Percentiles rank a stretch among this genome's conserved stretches.
These are phyloP conservation scores for Pseudocercospora eumusae DNA, from an alignment of 2,329 filamentous ascomycete genomes.

Conservation along the genomic window DNA sequence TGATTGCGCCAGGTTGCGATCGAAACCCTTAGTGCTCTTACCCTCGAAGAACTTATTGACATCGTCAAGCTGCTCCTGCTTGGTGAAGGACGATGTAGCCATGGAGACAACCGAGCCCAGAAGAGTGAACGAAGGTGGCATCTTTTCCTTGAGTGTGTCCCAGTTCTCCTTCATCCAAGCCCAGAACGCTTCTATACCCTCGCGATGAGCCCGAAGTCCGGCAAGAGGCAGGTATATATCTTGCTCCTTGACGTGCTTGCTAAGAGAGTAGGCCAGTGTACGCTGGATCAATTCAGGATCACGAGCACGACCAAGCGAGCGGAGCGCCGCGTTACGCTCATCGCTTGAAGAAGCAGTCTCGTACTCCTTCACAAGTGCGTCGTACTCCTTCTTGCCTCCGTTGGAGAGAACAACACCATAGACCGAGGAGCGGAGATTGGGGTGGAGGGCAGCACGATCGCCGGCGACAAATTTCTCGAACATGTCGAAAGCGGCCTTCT, in stretches of 20 bases:
- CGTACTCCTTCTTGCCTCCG: slow-evolving; percentile 84
- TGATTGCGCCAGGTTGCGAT: slow-evolving; percentile 86
- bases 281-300: slow-evolving; percentile 77
- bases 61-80: slow-evolving; percentile 69
- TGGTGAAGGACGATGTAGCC: slow-evolving; percentile 78
- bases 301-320: slow-evolving; percentile 76
- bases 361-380: slow-evolving; percentile 74
- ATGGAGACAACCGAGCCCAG: slow-evolving; percentile 81
- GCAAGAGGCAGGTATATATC: slow-evolving; percentile 88
- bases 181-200: slow-evolving; percentile 79
- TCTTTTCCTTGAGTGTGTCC: slow-evolving; percentile 76
- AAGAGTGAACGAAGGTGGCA: slow-evolving; percentile 85
- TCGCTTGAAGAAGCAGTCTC: slow-evolving; percentile 74
- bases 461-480: slow-evolving; percentile 81
- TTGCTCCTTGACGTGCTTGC: slow-evolving; percentile 85
- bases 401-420: slow-evolving; percentile 82
- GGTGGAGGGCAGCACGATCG: slow-evolving; percentile 79
- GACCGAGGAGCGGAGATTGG: slow-evolving; percentile 84
- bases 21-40: slow-evolving; percentile 84
- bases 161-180: slow-evolving; percentile 84
- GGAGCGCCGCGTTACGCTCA: slow-evolving; percentile 88
- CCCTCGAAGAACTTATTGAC: slow-evolving; percentile 78
- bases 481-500: slow-evolving; percentile 83
- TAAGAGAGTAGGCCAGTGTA: slow-evolving; percentile 73
- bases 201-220: slow-evolving; percentile 73